Evolutionary conservation across 164 flowering plant species (phyloP), one percentile per base, ranked within the genome.

Genomic region (Cinnamomum micranthum): DNA sequence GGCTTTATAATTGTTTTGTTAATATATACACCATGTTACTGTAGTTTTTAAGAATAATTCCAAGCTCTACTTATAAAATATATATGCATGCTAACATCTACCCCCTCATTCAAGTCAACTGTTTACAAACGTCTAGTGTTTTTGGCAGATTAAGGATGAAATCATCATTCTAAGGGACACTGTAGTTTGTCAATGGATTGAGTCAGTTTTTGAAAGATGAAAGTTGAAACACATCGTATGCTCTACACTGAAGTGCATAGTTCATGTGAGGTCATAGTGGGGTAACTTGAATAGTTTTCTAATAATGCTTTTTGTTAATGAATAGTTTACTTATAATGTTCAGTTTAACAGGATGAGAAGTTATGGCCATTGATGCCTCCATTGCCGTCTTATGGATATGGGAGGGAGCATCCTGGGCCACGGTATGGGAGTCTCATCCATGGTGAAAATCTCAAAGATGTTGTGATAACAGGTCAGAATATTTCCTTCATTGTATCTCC

Each of bases 351-450:
- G 99, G 92, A 96, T 75, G 95, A 94, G 81, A 90, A 86, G 80
- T 82, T 80, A 47, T 96, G 99, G 99, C 90, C 98, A 17, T 81
- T 96, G 80, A 84, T 96, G 97, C 92, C 98, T 69, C 95, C 99
- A 65, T 82, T 96, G 85, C 97, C 98, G 51, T 96, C 99, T 20
- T 96, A 96, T 83, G 99, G 99, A 19, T 84, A 86, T 74, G 99
- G 99, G 33, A 92, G 99, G 78, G 99, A 96, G 86, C 99, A 88
- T 84, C 86, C 84, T 75, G 99, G 99, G 71, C 89, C 97, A 74
- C 87, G 99, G 66, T 96, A 94, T 84, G 95, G 99, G 70, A 96
- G 99, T 82, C 85, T 96, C 72, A 94, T 96, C 72, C 99, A 96
- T 85, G 99, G 99, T 60, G 97, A 96, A 81, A 84, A 96, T 85